Percentiles rank a stretch among this genome's conserved stretches.
phyloP scores from a whole-genome alignment of 2,329 filamentous ascomycete genomes.

The Metarhizium guizhouense region DNA sequence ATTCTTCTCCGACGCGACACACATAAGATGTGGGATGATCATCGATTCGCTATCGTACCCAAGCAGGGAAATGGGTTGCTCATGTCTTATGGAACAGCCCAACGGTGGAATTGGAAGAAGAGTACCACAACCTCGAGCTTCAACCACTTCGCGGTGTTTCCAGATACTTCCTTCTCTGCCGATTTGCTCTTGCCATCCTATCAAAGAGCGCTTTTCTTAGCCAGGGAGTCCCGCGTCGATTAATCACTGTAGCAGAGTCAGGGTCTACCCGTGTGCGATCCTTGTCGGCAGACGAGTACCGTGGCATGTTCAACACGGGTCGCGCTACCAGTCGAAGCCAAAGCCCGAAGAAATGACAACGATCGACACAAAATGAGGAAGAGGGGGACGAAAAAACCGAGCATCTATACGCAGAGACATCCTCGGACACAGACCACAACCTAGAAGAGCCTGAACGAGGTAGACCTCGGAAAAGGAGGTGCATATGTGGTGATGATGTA shows the following conservation, averaged over 20 bases:
- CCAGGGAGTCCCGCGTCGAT: not conserved
- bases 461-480: not conserved
- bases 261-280: not conserved
- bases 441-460: not conserved
- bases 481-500: not conserved
- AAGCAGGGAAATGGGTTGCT: constrained; percentile 1
- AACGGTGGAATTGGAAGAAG: constrained; percentile 4
- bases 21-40: constrained; percentile 5
- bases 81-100: constrained; percentile 4
- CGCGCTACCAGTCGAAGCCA: not conserved
- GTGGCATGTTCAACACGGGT: not conserved
- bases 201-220: constrained; percentile 6
- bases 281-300: not conserved
- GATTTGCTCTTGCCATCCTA: constrained; percentile 6
- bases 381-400: not conserved
- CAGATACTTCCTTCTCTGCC: constrained; percentile 4
- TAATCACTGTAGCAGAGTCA: constrained; percentile 1
- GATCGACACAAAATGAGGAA: not conserved
- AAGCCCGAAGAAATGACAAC: not conserved
- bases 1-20: constrained; percentile 4
- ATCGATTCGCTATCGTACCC: constrained; percentile 5
- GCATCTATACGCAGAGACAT: not conserved
- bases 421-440: not conserved
- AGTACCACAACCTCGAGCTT: constrained; percentile 7
- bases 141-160: constrained; percentile 4